A percentile compares a stretch with the other conserved stretches of the same genome.
These are phyloP conservation scores for Mercurialis annua DNA, from an alignment of 345 rosid species.

Conservation along the genomic window DNA sequence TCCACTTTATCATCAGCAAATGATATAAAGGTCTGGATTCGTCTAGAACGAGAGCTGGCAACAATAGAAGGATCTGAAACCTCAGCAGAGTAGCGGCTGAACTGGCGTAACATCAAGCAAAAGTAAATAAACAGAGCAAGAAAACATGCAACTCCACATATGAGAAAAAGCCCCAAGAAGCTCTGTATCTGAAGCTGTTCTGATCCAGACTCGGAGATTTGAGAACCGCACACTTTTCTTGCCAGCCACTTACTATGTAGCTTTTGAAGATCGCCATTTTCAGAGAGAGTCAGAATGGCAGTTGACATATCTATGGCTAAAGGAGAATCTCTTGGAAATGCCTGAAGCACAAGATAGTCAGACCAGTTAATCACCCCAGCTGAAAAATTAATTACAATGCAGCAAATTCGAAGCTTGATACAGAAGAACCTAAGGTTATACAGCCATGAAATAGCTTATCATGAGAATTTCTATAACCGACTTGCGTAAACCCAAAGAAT, in stretches of 20 bases:
- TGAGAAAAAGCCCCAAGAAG: conserved; percentile 82
- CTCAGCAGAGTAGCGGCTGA: conserved; percentile 31
- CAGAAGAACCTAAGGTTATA: no score
- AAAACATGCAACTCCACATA: conserved; percentile 62
- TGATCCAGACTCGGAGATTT: conserved; percentile 34
- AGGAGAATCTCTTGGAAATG: conserved; percentile 86
- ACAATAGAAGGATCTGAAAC: conserved; percentile 33
- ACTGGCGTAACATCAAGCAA: conserved; percentile 44
- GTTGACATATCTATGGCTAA: conserved; percentile 85
- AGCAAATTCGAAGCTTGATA: no score
- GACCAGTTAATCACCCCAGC: not conserved
- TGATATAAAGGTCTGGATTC: conserved; percentile 59
- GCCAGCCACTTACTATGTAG: conserved; percentile 68
- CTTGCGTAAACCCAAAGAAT: no score
- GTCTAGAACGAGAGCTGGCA: conserved; percentile 39
- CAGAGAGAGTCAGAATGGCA: conserved; percentile 72
- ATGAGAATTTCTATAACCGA: no score
- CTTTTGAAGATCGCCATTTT: conserved; percentile 77
- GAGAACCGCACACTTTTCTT: conserved; percentile 44
- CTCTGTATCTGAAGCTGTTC: conserved; percentile 67
- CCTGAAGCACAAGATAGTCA: conserved; percentile 35
- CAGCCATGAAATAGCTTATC: no score
- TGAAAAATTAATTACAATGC: no score
- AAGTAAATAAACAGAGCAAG: conserved; percentile 61
- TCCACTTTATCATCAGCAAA: conserved; percentile 63